These are phyloP conservation scores for Lignosus rhinocerotis DNA, from an alignment of 1,284 basidiomycete species.

Conservation along the genomic window DNA sequence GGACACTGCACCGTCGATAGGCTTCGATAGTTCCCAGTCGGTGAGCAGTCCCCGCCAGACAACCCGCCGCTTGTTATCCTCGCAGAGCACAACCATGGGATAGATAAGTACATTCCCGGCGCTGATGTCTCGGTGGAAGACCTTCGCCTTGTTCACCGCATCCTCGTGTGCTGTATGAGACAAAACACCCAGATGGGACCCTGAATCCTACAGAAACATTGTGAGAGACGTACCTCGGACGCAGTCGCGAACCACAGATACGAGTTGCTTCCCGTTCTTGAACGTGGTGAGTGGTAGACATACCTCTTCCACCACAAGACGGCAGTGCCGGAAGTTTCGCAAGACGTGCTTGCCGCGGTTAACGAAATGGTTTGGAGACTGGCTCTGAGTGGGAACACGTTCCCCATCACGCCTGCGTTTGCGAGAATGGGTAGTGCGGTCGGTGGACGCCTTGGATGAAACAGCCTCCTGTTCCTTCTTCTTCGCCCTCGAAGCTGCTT, in stretches of 20 bases:
- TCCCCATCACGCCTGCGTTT: neutral
- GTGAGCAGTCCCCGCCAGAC: neutral
- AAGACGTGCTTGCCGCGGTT: neutral
- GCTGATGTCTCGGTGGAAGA: constrained; percentile 1
- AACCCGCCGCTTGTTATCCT: neutral
- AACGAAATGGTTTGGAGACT: neutral
- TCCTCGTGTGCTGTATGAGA: neutral
- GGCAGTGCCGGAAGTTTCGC: neutral
- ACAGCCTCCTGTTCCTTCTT: neutral
- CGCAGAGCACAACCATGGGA: neutral
- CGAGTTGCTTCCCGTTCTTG: neutral
- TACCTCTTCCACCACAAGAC: neutral
- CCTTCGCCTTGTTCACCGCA: neutral
- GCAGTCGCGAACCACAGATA: neutral
- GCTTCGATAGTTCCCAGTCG: constrained; percentile 1
- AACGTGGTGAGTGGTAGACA: neutral
- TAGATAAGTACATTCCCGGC: neutral
- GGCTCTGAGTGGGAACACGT: neutral
- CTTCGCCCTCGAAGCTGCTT: neutral
- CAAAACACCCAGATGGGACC: neutral
- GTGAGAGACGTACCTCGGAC: neutral
- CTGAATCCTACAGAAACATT: neutral
- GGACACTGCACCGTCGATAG: neutral
- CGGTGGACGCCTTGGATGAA: neutral
- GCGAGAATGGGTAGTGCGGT: neutral